Evolutionary conservation across 2,329 filamentous ascomycete species (phyloP), one percentile per base, ranked within the genome.

Genomic region (Chalaropsis ovoidea): DNA sequence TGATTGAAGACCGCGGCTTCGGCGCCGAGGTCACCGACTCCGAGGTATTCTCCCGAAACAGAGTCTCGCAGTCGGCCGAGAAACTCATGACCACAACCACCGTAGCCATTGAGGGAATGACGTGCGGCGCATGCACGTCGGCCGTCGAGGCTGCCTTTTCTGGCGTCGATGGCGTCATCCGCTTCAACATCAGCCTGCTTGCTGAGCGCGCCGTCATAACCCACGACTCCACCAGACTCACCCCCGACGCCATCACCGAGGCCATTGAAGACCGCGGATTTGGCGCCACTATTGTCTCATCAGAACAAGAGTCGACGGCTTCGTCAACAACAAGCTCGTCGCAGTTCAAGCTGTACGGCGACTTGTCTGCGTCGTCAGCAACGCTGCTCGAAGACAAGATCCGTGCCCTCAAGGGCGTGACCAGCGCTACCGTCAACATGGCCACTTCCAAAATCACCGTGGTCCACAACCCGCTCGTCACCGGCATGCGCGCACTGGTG

Each of bases 21-120:
- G 90, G 86, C 68, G 90, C 90, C 45, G 84, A 84, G 24, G 79
- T 97, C 61, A 73, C 96, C 68, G 89, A 93, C 70, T 89, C 86
- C 43, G 82, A 82, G 67, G 63, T 67, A 24, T 65, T 64, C 76
- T 80, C 68, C 76, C 81, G 64, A 71, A 73, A 27, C 17, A 56
- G 27, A n/a, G 8, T n/a, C 11, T 19, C 68, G 24, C 68, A 70
- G 41, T 68, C n/a, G 63, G 31, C 68, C 67, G 62, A 65, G 62
- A 75, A 72, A 68, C 71, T 73, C 66, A 71, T 82, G 3, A 80
- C 86, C 66, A 89, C 85, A 0, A 96, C 92, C 0, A 97, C 92
- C 0, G 81, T 99, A 19, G 86, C 89, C 3, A 89, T 99, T 65
- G 90, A 94, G 70, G 94, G 94, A 62, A 99, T 99, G 94, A 99